Conservation (phyloP, 176 grass and related monocot species). For the Zea luxurians region DNA sequence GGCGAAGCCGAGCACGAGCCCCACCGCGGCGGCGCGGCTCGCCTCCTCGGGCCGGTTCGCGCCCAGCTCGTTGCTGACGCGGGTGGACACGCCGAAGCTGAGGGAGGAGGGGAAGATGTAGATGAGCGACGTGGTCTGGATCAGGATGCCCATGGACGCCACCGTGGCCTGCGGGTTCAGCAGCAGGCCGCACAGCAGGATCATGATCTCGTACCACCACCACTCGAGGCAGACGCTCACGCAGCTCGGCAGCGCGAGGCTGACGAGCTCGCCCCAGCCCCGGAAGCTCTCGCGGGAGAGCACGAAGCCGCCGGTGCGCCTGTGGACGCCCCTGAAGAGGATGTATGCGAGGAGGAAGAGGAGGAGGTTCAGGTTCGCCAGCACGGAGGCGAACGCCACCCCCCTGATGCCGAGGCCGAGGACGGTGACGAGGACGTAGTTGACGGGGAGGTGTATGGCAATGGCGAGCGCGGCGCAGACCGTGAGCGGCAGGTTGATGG, state of each 20-base stretch:
- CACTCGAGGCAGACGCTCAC: conserved; percentile 86
- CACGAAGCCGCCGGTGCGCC: conserved; percentile 59
- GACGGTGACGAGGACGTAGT: conserved; percentile 61
- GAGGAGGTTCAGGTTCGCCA: conserved; percentile 70
- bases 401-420: conserved; percentile 67
- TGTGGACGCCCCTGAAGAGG: conserved; percentile 49
- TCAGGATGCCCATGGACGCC: conserved; percentile 91
- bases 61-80: conserved; percentile 90
- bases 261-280: conserved; percentile 61
- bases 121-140: conserved; percentile 93
- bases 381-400: conserved; percentile 71
- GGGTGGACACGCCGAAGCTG: conserved; percentile 86
- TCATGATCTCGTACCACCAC: conserved; percentile 99
- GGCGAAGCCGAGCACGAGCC: conserved; percentile 56
- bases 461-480: conserved; percentile 70
- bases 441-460: conserved; percentile 72
- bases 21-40: conserved; percentile 58
- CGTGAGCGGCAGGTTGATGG: conserved; percentile 79
- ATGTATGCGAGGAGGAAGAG: conserved; percentile 72
- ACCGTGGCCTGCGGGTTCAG: conserved; percentile 84
- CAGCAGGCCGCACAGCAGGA: conserved; percentile 82
- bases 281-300: conserved; percentile 61
- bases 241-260: conserved; percentile 71
- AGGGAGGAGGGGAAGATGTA: conserved; percentile 97
- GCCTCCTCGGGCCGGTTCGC: conserved; percentile 61